Conservation (phyloP, 257 asterid species). For the Lycium ferocissimum region DNA sequence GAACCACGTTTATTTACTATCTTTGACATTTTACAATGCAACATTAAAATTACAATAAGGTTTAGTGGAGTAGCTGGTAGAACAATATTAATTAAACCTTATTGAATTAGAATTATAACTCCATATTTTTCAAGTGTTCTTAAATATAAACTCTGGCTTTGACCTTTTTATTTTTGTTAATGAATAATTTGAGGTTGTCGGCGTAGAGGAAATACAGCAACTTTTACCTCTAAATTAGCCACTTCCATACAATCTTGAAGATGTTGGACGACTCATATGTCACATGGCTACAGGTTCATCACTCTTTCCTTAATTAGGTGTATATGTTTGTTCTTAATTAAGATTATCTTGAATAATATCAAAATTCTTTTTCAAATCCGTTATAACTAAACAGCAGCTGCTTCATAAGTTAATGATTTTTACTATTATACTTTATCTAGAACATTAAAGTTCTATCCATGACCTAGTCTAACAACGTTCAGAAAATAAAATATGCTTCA, state of each 20-base stretch:
- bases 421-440: not conserved
- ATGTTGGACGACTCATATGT: too few species aligned
- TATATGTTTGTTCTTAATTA: not conserved
- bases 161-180: not conserved
- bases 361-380: not conserved
- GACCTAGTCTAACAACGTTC: not conserved
- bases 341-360: not conserved
- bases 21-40: not conserved
- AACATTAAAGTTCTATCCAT: not conserved
- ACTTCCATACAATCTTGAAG: too few species aligned
- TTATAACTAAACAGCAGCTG: not conserved
- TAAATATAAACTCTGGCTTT: not conserved
- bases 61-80: slow-evolving; percentile 14
- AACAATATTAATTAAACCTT: not conserved
- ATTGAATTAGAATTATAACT: too few species aligned
- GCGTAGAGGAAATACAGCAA: too few species aligned
- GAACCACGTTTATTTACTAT: not conserved
- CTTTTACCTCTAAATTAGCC: too few species aligned
- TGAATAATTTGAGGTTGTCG: too few species aligned
- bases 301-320: too few species aligned
- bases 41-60: not conserved
- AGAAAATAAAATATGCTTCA: not conserved
- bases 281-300: too few species aligned
- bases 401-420: not conserved
- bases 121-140: not conserved